phyloP scores from a whole-genome alignment of 148 eudicot species.

The Camellia japonica region DNA sequence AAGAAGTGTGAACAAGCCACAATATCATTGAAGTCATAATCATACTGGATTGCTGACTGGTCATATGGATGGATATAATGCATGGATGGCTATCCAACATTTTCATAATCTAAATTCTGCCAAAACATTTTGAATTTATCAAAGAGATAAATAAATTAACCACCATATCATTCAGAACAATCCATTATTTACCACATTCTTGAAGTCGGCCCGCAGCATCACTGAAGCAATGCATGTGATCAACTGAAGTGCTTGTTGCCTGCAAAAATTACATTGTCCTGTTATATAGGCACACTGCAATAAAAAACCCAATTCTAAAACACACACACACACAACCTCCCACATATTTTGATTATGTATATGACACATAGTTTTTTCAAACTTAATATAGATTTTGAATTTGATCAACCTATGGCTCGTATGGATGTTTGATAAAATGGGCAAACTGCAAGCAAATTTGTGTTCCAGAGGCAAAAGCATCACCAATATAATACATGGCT shows the following conservation, averaged over 20 bases:
- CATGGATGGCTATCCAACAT: neutral
- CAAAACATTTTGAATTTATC: neutral
- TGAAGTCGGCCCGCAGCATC: slow-evolving; percentile 84
- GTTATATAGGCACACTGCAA: neutral
- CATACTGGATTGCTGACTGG: neutral
- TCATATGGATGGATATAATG: neutral
- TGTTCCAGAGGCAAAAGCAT: neutral
- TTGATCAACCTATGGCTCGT: neutral
- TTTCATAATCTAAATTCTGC: neutral
- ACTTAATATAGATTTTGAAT: neutral
- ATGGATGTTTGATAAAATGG: neutral
- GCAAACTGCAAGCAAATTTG: neutral
- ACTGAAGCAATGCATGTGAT: slow-evolving; percentile 74
- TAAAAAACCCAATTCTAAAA: neutral
- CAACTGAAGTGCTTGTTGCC: slow-evolving; percentile 62
- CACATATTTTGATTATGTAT: neutral
- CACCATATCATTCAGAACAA: neutral
- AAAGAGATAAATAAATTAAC: neutral
- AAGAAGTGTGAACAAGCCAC: too few relatives aligned
- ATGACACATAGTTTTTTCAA: slow-evolving; percentile 1
- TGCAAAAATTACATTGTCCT: slow-evolving; percentile 11
- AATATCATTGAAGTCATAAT: neutral
- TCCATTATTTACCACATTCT: slow-evolving; percentile 51
- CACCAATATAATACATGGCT: neutral
- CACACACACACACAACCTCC: neutral